phyloP scores from a whole-genome alignment of 1,284 basidiomycete species.

The Fereydounia khargensis region DNA sequence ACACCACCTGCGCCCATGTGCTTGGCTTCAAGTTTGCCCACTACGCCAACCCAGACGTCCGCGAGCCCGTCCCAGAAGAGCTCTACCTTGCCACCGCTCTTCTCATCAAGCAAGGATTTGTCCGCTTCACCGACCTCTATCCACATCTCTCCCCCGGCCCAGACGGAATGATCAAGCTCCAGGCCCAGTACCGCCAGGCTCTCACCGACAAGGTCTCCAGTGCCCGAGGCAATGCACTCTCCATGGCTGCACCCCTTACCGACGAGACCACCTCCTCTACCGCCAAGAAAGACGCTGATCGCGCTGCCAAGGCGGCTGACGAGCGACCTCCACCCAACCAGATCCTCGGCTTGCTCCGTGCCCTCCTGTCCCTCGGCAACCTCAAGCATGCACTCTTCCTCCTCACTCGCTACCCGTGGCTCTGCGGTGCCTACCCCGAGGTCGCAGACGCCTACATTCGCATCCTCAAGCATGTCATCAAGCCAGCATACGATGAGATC shows the following conservation, averaged over 20 bases:
- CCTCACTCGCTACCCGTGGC: conserved; percentile 79
- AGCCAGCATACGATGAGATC: conserved; percentile 42
- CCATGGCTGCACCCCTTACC: conserved; percentile 83
- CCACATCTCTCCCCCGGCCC: conserved; percentile 67
- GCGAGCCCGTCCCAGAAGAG: conserved; percentile 67
- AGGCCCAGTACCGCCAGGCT: conserved; percentile 68
- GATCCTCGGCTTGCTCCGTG: conserved; percentile 73
- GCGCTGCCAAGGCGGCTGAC: conserved; percentile 59
- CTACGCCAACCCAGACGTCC: conserved; percentile 66
- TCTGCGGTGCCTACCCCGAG: conserved; percentile 73
- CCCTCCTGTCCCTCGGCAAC: conserved; percentile 82
- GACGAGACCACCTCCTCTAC: conserved; percentile 57
- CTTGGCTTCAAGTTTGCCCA: conserved; percentile 92
- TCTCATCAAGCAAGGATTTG: conserved; percentile 80
- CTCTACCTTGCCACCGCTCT: conserved; percentile 81
- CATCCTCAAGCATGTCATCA: conserved; percentile 44
- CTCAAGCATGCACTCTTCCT: conserved; percentile 74
- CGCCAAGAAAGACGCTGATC: conserved; percentile 13
- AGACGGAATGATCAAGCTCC: conserved; percentile 59
- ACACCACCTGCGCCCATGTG: conserved; percentile 70
- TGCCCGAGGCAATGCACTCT: conserved; percentile 72
- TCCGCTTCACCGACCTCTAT: conserved; percentile 80
- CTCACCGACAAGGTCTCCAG: conserved; percentile 64
- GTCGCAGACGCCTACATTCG: conserved; percentile 70
- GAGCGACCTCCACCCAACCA: conserved; percentile 70